Conservation (phyloP, 2,329 filamentous ascomycete species). For the Sporothrix brunneoviolacea region DNA sequence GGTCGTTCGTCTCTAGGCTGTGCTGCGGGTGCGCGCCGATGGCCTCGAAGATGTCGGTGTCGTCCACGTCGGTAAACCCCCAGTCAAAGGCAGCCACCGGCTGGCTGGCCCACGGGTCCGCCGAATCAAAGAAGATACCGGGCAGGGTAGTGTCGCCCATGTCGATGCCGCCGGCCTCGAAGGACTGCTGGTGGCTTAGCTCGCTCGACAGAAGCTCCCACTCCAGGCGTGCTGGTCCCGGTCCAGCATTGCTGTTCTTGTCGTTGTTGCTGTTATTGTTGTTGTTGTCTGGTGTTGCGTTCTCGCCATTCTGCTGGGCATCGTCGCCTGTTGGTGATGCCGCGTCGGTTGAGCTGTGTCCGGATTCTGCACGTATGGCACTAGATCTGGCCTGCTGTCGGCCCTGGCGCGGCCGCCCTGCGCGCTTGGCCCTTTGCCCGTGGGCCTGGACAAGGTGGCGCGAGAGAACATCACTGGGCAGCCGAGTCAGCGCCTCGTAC, state of each 20-base stretch:
- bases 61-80: not conserved
- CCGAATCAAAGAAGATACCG: not conserved
- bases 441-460: constrained; percentile 1
- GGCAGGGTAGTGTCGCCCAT: not conserved
- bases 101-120: not conserved
- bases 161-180: too few species aligned
- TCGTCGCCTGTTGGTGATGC: too few species aligned
- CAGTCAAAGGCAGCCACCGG: not conserved
- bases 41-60: not conserved
- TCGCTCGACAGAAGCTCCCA: too few species aligned
- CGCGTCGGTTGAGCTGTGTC: too few species aligned
- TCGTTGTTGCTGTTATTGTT: not conserved
- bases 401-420: not conserved
- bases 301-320: too few species aligned
- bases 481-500: too few species aligned
- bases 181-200: too few species aligned
- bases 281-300: not conserved
- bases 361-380: too few species aligned
- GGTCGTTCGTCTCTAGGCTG: not conserved
- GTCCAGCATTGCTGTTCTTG: too few species aligned
- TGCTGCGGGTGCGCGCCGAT: not conserved
- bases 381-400: too few species aligned
- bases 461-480: not conserved
- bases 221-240: too few species aligned
- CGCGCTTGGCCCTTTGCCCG: not conserved